phyloP scores from a whole-genome alignment of 2,329 filamentous ascomycete species.

The Delphinella strobiligena region DNA sequence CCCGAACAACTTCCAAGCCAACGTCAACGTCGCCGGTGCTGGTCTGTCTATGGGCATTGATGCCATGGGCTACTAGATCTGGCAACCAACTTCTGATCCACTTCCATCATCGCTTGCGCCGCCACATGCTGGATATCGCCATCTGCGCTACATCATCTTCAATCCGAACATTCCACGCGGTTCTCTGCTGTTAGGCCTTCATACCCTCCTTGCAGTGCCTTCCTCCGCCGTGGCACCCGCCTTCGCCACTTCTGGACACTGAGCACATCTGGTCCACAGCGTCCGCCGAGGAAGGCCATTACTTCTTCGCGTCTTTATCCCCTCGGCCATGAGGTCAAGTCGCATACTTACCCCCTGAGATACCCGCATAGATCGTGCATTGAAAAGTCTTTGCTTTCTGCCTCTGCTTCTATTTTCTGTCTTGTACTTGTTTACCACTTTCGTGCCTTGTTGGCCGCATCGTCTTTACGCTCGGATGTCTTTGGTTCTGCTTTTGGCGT shows the following conservation, averaged over 20 bases:
- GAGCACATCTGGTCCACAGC: too few species aligned
- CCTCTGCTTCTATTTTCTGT: background rate
- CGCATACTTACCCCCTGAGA: slow-evolving; percentile 6
- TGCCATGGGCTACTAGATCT: slow-evolving; percentile 25
- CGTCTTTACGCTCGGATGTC: too few species aligned
- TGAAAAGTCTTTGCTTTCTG: background rate
- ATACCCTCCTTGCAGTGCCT: background rate
- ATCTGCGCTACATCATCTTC: too few species aligned
- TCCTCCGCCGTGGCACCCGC: too few species aligned
- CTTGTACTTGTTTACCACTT: too few species aligned
- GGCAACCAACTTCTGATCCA: background rate
- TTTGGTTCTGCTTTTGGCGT: too few species aligned
- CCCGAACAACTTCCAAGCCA: slow-evolving; percentile 28
- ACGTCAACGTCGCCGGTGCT: slow-evolving; percentile 38
- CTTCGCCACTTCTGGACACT: too few species aligned
- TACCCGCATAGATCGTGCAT: slow-evolving; percentile 5
- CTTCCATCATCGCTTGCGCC: background rate
- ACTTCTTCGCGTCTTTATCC: background rate
- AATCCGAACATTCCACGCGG: too few species aligned
- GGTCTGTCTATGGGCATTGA: slow-evolving; percentile 43
- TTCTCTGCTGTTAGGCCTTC: background rate
- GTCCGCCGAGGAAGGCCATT: background rate
- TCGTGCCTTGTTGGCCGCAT: too few species aligned
- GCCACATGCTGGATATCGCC: too few species aligned
- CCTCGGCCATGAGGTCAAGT: background rate